A percentile compares a stretch with the other conserved stretches of the same genome.
These are phyloP conservation scores for Spiraea crenata DNA, from an alignment of 331 rosid genomes.

Conservation along the genomic window DNA sequence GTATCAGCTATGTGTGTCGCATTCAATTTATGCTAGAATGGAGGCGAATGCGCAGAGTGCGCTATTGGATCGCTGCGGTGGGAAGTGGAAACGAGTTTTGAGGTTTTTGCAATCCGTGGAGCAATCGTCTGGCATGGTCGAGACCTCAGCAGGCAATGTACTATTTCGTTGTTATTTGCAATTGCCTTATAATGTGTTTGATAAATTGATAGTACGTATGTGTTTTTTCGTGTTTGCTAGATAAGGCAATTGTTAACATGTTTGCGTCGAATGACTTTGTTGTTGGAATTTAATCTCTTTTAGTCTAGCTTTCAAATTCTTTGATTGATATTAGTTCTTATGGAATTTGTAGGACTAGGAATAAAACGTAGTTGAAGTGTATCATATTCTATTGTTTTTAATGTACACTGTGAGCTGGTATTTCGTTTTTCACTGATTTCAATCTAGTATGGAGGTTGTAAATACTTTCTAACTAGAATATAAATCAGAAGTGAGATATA, in stretches of 20 bases:
- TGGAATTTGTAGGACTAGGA: neutral
- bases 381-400: neutral
- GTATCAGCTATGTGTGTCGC: conserved; percentile 62
- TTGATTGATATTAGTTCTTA: neutral
- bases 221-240: neutral
- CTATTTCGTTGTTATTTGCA: conserved; percentile 39
- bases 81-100: conserved; percentile 82
- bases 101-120: conserved; percentile 88
- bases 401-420: neutral
- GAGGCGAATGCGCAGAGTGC: conserved; percentile 47
- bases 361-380: neutral
- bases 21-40: conserved; percentile 50
- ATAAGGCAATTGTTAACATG: neutral
- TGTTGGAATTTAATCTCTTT: neutral
- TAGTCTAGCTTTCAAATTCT: neutral
- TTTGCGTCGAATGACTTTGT: neutral
- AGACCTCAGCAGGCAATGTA: conserved; percentile 97
- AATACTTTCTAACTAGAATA: neutral
- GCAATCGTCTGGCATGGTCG: conserved; percentile 63
- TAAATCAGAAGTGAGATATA: neutral
- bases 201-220: neutral
- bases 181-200: neutral
- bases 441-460: neutral
- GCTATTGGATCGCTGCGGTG: conserved; percentile 67
- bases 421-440: neutral